Conservation (phyloP, 495 filamentous ascomycete species). For the Xylaria palmicola region DNA sequence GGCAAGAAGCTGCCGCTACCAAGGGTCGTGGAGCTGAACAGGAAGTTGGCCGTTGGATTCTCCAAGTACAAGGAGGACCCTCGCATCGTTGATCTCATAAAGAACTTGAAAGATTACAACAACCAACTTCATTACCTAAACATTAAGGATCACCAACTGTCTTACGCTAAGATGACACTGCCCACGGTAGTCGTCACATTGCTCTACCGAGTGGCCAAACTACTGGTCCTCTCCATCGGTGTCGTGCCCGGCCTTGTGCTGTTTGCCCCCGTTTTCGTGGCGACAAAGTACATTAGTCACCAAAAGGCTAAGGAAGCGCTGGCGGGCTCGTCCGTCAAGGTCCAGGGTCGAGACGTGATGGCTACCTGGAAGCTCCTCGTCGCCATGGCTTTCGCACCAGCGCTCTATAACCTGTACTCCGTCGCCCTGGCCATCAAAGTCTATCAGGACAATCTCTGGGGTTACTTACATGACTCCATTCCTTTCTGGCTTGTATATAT, state of each 20-base stretch:
- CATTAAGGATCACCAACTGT: constrained; percentile 92
- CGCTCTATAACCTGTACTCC: constrained; percentile 81
- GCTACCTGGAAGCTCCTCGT: constrained; percentile 98
- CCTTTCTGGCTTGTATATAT: constrained; percentile 75
- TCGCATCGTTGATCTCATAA: constrained; percentile 75
- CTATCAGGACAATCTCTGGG: constrained; percentile 75
- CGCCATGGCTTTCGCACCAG: constrained; percentile 80
- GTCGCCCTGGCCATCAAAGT: constrained; percentile 72
- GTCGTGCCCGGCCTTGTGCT: constrained; percentile 85
- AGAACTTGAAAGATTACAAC: constrained; percentile 84
- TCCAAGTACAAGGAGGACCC: constrained; percentile 88
- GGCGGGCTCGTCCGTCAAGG: constrained; percentile 88
- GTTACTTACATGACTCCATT: constrained; percentile 73
- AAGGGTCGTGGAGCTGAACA: constrained; percentile 93
- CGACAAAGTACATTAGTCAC: constrained; percentile 83
- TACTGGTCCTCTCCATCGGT: constrained; percentile 71
- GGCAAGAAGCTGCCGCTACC: constrained; percentile 93
- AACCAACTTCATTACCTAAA: constrained; percentile 79
- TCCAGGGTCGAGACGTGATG: constrained; percentile 92
- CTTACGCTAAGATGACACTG: constrained; percentile 82
- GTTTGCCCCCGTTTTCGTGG: constrained; percentile 89
- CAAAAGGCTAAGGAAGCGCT: constrained; percentile 89
- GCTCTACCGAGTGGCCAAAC: constrained; percentile 75
- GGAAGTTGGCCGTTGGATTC: constrained; percentile 89
- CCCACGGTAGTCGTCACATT: constrained; percentile 71